Base-by-base conservation (phyloP, 208 protist species). In the Acanthamoeba lenticulata region DNA sequence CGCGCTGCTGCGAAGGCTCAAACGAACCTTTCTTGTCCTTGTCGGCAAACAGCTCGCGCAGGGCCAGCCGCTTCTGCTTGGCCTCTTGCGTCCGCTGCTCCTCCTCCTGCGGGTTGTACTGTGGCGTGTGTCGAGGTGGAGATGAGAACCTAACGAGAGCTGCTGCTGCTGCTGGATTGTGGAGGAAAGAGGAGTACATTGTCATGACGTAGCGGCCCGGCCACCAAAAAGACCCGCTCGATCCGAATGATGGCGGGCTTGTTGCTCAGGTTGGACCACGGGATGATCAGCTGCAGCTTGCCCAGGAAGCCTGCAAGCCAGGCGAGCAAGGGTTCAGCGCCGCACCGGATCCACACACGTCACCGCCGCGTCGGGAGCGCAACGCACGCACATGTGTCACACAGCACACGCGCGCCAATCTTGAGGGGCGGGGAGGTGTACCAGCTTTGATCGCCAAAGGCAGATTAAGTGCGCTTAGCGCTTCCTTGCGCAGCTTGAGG, bases 181-280 rank as follows among this genome's bases (percentile, higher is more conserved):
- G 45, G 24, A 65, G n/a, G 42, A n/a, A 5, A 29, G 4, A 0
- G 6, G 27, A 17, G 49, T 90, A 57, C 34, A 15, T 67, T 19
- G 47, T 65, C 38, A 15, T 67, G 49, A 32, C 65, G 83, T n/a
- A 42, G 15, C 11, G 89, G 89, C 21, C 89, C 89, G n/a, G 89
- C 89, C 11, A 45, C 36, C n/a, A 93, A 42, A 40, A 79, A 93
- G 45, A 93, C 21, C 2, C 38, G 38, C 34, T 93, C 65, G 29
- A 93, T 40, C 36, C 89, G 57, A 24, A 93, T 93, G 47, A 93
- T 67, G 40, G 89, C 89, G 15, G 89, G 89, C 44, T 93, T 93
- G 62, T 32, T 79, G 89, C 89, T 52, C 15, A 93, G 89, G 45
- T 93, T 93, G 21, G 34, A 52, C 89, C 89, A 93, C 24, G 89